These are phyloP conservation scores for Sphaerosporella brunnea DNA, from an alignment of 495 filamentous ascomycete species.

Conservation along the genomic window DNA sequence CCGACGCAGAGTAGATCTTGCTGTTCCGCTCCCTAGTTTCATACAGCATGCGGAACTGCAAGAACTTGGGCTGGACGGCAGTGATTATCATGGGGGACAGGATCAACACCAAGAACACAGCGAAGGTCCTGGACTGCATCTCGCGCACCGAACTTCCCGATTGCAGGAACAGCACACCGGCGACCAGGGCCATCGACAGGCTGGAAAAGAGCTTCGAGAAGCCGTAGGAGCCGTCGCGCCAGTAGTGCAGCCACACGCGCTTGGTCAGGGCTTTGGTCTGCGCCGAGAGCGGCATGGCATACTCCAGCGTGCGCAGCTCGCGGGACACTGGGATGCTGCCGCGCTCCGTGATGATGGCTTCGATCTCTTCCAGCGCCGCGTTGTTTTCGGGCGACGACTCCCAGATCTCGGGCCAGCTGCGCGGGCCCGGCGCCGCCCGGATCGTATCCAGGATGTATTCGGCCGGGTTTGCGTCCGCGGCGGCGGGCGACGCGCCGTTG, in stretches of 20 bases:
- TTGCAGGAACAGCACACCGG: slow-evolving; percentile 26
- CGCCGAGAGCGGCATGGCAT: slow-evolving; percentile 41
- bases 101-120: slow-evolving; percentile 21
- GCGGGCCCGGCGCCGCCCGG: slow-evolving; percentile 33
- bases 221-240: slow-evolving; percentile 54
- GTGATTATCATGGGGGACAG: slow-evolving; percentile 37
- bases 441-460: slow-evolving; percentile 28
- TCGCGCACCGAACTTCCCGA: slow-evolving; percentile 21
- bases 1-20: slow-evolving; percentile 67
- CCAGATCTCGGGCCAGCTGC: slow-evolving; percentile 62
- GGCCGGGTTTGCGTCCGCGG: slow-evolving; percentile 32
- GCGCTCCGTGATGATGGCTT: slow-evolving; percentile 38
- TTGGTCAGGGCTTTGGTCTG: slow-evolving; percentile 46
- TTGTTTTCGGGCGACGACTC: slow-evolving; percentile 39
- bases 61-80: slow-evolving; percentile 61
- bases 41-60: slow-evolving; percentile 54
- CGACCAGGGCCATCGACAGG: slow-evolving; percentile 41
- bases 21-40: slow-evolving; percentile 72
- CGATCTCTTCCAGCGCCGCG: slow-evolving; percentile 40
- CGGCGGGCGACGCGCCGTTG: slow-evolving; percentile 34
- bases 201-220: slow-evolving; percentile 57
- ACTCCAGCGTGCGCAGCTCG: slow-evolving; percentile 29
- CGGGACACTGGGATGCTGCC: slow-evolving; percentile 30
- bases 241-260: slow-evolving; percentile 51
- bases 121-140: slow-evolving; percentile 24